phyloP scores from a whole-genome alignment of 805 yeast species.

The Maudiozyma barnettii region DNA sequence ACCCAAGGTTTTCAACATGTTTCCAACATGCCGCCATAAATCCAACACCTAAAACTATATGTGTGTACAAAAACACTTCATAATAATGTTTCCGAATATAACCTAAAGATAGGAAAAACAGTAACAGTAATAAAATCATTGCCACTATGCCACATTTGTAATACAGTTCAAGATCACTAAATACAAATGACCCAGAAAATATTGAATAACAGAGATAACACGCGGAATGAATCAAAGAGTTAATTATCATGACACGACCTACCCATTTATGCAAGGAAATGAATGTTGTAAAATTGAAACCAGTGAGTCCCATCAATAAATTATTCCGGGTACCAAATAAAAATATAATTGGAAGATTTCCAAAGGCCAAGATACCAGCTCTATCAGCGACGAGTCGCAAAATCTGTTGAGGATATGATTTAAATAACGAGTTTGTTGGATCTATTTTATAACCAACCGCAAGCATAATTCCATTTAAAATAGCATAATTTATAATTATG shows the following conservation, averaged over 20 bases:
- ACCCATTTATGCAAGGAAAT: slow-evolving; percentile 57
- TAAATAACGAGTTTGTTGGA: slow-evolving; percentile 10
- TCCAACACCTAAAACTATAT: slow-evolving; percentile 33
- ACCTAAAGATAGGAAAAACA: slow-evolving; percentile 27
- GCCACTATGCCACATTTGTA: slow-evolving; percentile 40
- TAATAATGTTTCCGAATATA: slow-evolving; percentile 31
- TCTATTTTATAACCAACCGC: slow-evolving; percentile 11
- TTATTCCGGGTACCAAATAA: slow-evolving; percentile 69
- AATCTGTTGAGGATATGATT: slow-evolving; percentile 8
- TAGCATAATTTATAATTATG: slow-evolving; percentile 11
- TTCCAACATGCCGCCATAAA: slow-evolving; percentile 39
- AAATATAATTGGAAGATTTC: slow-evolving; percentile 44
- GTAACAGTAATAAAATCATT: slow-evolving; percentile 18
- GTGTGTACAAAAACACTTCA: slow-evolving; percentile 39
- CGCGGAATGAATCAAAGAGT: slow-evolving; percentile 32
- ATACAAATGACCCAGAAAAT: slow-evolving; percentile 6
- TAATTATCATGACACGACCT: slow-evolving; percentile 32
- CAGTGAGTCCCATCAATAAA: slow-evolving; percentile 49
- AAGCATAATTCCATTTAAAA: slow-evolving; percentile 10
- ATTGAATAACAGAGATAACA: slow-evolving; percentile 33
- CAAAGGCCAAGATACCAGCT: slow-evolving; percentile 38
- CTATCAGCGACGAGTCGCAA: slow-evolving; percentile 35
- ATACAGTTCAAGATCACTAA: slow-evolving; percentile 8
- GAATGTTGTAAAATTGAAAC: slow-evolving; percentile 55
- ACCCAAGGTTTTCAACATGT: slow-evolving; percentile 38